Conservation (phyloP, 2,329 filamentous ascomycete species). For the Alternaria alternata region DNA sequence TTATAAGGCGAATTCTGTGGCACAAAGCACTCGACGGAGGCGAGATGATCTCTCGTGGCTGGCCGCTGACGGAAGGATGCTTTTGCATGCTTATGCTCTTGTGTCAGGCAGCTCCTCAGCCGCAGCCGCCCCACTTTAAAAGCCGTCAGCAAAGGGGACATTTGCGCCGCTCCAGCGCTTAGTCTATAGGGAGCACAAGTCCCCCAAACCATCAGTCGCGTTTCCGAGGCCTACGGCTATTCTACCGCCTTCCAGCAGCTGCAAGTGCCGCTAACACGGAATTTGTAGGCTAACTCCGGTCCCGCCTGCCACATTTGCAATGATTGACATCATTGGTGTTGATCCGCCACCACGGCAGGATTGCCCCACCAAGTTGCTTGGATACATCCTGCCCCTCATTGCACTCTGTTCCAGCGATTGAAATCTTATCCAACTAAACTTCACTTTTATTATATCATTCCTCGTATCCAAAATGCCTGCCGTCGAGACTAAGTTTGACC, state of each 20-base stretch:
- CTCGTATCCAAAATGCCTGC: slow-evolving; percentile 39
- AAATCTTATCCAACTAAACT: neutral
- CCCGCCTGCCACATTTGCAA: slow-evolving; percentile 11
- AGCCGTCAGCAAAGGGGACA: slow-evolving; percentile 4
- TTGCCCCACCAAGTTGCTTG: slow-evolving; percentile 19
- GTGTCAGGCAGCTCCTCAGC: neutral
- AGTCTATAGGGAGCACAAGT: neutral
- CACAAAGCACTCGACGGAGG: neutral
- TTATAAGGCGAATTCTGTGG: neutral
- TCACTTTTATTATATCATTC: neutral
- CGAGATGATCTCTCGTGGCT: neutral
- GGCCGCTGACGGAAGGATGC: neutral
- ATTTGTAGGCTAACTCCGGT: neutral
- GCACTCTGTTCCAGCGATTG: neutral
- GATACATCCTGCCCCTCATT: slow-evolving; percentile 20
- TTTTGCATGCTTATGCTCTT: slow-evolving; percentile 1
- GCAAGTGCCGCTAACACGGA: neutral
- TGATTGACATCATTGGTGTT: slow-evolving; percentile 17
- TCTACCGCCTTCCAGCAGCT: neutral
- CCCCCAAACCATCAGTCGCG: neutral
- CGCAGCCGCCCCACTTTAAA: neutral
- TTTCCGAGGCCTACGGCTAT: neutral
- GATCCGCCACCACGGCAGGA: neutral
- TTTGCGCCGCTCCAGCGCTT: neutral
- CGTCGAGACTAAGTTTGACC: slow-evolving; percentile 59